Evolutionary conservation across 495 filamentous ascomycete species (phyloP).

Genomic region (Ramalina intermedia): DNA sequence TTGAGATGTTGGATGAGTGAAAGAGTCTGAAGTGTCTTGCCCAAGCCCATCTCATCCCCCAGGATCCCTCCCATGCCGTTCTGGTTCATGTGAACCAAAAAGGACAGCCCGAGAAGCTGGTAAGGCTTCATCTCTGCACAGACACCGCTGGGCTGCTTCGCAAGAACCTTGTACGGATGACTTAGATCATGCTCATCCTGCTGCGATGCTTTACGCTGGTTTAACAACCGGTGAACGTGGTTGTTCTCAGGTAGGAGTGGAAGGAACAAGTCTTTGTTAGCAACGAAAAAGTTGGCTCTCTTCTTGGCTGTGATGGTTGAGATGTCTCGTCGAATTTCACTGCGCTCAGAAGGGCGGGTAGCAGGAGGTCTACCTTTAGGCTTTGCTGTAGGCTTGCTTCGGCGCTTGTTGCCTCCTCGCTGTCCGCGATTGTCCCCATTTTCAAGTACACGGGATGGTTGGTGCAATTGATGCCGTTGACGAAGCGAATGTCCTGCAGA

Average conservation of each 20-base stretch:
- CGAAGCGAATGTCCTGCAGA: conserved; percentile 14
- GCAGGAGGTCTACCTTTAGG: not conserved
- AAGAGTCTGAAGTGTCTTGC: conserved; percentile 46
- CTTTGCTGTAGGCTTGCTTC: not conserved
- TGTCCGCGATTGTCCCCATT: conserved; percentile 9
- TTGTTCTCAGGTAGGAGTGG: conserved; percentile 39
- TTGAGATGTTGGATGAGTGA: conserved; percentile 39
- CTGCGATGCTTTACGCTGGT: conserved; percentile 8
- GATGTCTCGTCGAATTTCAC: conserved; percentile 32
- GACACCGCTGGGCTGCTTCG: conserved; percentile 35
- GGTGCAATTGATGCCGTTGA: conserved; percentile 10
- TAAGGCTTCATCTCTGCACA: conserved; percentile 45
- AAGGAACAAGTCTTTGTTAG: conserved; percentile 37
- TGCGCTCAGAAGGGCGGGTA: conserved; percentile 16
- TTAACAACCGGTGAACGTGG: conserved; percentile 33
- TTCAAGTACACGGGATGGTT: conserved; percentile 11
- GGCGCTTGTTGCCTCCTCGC: not conserved
- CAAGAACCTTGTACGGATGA: conserved; percentile 31
- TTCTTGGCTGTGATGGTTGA: conserved; percentile 29
- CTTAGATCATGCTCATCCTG: conserved; percentile 1
- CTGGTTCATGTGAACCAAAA: conserved; percentile 40
- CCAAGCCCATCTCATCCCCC: conserved; percentile 52
- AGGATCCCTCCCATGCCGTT: conserved; percentile 46
- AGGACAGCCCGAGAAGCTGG: conserved; percentile 47
- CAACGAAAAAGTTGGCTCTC: conserved; percentile 35